These are phyloP conservation scores for Phytophthora idaei DNA, from an alignment of 352 stramenopile genomes.

Conservation along the genomic window DNA sequence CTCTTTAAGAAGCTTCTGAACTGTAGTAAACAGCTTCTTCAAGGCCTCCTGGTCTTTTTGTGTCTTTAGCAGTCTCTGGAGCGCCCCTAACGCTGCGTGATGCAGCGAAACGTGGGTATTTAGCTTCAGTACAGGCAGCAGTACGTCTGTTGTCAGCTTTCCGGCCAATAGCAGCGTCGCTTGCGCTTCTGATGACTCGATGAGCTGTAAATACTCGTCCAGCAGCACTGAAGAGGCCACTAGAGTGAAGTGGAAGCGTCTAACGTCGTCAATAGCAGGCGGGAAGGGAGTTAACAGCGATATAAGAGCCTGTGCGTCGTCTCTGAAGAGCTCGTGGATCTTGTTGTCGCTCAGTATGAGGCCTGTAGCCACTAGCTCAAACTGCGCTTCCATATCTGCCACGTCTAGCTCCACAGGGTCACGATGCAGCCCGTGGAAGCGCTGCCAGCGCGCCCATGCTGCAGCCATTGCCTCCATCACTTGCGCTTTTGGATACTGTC, in stretches of 20 bases:
- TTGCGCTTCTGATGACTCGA: neutral
- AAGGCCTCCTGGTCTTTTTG: neutral
- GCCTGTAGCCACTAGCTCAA: conserved; percentile 54
- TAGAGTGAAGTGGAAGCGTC: conserved; percentile 55
- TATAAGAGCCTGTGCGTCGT: conserved; percentile 21
- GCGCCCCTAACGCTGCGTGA: conserved; percentile 28
- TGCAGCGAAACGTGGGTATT: conserved; percentile 38
- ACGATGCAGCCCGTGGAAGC: conserved; percentile 13
- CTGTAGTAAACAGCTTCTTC: conserved; percentile 6
- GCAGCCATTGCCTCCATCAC: conserved; percentile 14
- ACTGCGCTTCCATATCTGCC: conserved; percentile 48
- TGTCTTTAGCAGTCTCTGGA: conserved; percentile 32
- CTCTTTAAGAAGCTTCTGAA: conserved; percentile 18
- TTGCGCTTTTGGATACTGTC: neutral
- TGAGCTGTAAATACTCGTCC: conserved; percentile 27
- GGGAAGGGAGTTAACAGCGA: conserved; percentile 51
- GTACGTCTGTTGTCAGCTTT: conserved; percentile 24
- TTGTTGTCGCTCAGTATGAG: conserved; percentile 34
- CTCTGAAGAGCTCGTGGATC: conserved; percentile 35
- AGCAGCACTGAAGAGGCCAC: conserved; percentile 41
- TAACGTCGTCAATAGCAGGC: conserved; percentile 12
- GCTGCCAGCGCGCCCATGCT: conserved; percentile 36
- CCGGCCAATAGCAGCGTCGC: conserved; percentile 11
- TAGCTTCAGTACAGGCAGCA: conserved; percentile 40
- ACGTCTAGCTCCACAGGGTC: conserved; percentile 3